These are phyloP conservation scores for Xylariaceae sp. DNA, from an alignment of 2,329 filamentous ascomycete species.

Conservation along the genomic window DNA sequence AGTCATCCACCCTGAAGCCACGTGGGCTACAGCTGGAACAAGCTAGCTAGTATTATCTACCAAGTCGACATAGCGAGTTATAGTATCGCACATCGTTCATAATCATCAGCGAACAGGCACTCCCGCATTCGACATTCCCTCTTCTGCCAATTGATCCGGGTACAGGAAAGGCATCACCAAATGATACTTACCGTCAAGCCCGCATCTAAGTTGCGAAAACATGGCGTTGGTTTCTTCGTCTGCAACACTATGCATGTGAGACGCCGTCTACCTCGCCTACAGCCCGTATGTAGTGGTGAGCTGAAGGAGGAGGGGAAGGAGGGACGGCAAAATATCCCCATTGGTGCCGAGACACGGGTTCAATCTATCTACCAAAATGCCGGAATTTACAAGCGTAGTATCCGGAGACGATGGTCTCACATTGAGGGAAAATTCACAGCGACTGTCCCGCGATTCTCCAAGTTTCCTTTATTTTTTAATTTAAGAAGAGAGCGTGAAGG, in stretches of 20 bases:
- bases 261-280: background rate
- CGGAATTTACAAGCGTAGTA: conserved; percentile 23
- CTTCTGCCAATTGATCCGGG: no score
- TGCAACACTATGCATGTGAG: background rate
- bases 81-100: no score
- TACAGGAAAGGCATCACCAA: no score
- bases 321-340: conserved; percentile 4
- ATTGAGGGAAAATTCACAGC: conserved; percentile 13
- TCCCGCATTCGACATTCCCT: no score
- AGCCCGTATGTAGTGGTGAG: no score
- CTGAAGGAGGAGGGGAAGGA: background rate
- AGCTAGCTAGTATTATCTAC: background rate
- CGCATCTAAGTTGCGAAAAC: no score
- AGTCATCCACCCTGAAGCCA: no score
- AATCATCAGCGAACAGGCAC: no score
- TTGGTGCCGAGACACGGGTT: conserved; percentile 27
- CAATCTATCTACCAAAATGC: conserved; percentile 29
- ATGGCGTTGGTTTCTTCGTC: no score
- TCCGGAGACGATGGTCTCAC: conserved; percentile 16
- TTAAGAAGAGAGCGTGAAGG: background rate
- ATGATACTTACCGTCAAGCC: no score
- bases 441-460: conserved; percentile 4
- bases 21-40: no score
- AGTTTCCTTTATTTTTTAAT: conserved; percentile 1
- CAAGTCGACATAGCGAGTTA: no score